Conservation (phyloP, 139 green algal species). For the Spirogloea muscicola region DNA sequence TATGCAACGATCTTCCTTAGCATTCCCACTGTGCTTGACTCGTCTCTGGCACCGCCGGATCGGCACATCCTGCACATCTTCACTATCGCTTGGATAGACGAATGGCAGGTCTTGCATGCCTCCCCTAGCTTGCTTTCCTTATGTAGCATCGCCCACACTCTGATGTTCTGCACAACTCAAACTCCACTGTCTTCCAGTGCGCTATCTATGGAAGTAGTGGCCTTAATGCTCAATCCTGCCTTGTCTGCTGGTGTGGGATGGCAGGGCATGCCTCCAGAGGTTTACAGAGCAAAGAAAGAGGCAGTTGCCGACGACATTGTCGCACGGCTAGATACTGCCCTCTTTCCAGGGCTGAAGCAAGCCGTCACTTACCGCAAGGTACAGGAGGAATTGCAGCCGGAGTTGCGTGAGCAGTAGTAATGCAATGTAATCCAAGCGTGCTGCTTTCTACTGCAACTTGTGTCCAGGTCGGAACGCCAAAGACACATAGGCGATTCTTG, state of each 20-base stretch:
- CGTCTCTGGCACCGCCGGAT: slow-evolving; percentile 68
- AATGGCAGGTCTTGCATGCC: slow-evolving; percentile 64
- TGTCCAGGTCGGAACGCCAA: slow-evolving; percentile 72
- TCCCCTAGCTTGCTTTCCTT: no score
- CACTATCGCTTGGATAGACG: slow-evolving; percentile 86
- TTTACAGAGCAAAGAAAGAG: slow-evolving; percentile 76
- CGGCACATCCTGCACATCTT: slow-evolving; percentile 88
- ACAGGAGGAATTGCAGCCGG: neutral
- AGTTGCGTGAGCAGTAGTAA: neutral
- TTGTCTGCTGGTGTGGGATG: no score
- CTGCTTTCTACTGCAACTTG: neutral
- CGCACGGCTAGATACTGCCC: slow-evolving; percentile 64
- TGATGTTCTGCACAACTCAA: no score
- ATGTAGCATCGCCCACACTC: no score
- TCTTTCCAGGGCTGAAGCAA: slow-evolving; percentile 74
- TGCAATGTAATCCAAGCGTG: no score
- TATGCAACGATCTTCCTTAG: slow-evolving; percentile 89
- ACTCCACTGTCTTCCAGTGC: no score
- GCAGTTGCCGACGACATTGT: slow-evolving; percentile 68
- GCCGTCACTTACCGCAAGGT: slow-evolving; percentile 39
- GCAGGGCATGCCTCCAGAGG: slow-evolving; percentile 29
- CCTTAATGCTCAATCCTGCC: no score
- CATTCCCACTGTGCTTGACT: slow-evolving; percentile 85
- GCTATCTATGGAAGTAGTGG: no score
- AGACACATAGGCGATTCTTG: slow-evolving; percentile 88